These are phyloP conservation scores for Dichotomocladium elegans DNA, from an alignment of 371 early-diverging fungal genomes.

Conservation along the genomic window DNA sequence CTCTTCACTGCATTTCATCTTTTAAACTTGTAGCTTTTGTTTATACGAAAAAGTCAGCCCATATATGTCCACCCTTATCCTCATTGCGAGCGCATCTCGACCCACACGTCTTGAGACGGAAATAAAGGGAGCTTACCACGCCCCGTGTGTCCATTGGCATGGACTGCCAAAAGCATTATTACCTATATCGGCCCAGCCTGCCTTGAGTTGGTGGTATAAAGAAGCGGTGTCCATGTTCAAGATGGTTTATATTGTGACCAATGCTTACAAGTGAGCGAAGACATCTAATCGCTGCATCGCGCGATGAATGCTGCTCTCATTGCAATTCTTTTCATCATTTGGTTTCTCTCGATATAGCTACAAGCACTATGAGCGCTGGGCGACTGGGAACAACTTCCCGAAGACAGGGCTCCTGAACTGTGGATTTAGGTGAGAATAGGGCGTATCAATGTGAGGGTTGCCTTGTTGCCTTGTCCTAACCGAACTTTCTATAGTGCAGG, in stretches of 20 bases:
- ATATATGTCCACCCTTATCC: not conserved
- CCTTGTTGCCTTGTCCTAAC: too few relatives aligned
- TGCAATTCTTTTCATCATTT: too few relatives aligned
- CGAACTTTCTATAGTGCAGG: slow-evolving; percentile 20
- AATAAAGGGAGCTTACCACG: not conserved
- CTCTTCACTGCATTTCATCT: too few relatives aligned
- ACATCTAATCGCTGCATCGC: not conserved
- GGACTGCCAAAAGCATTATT: slow-evolving; percentile 39
- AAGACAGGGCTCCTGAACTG: slow-evolving; percentile 32
- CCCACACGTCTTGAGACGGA: not conserved
- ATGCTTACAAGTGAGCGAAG: slow-evolving; percentile 42
- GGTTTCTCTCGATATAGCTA: slow-evolving; percentile 22
- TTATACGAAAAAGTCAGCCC: too few relatives aligned
- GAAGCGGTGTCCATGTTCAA: slow-evolving; percentile 14
- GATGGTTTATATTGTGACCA: slow-evolving; percentile 32
- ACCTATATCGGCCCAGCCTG: slow-evolving; percentile 41
- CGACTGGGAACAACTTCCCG: slow-evolving; percentile 30
- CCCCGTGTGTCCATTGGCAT: slow-evolving; percentile 8
- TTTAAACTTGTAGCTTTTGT: too few relatives aligned
- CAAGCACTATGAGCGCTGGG: slow-evolving; percentile 46
- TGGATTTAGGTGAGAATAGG: slow-evolving; percentile 33
- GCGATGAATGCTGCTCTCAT: too few relatives aligned
- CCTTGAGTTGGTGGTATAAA: slow-evolving; percentile 38
- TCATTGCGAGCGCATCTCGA: not conserved
- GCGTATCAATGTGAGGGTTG: too few relatives aligned